Conservation (phyloP, 192 early-diverging fungal species). For the Coemansia sp. region DNA sequence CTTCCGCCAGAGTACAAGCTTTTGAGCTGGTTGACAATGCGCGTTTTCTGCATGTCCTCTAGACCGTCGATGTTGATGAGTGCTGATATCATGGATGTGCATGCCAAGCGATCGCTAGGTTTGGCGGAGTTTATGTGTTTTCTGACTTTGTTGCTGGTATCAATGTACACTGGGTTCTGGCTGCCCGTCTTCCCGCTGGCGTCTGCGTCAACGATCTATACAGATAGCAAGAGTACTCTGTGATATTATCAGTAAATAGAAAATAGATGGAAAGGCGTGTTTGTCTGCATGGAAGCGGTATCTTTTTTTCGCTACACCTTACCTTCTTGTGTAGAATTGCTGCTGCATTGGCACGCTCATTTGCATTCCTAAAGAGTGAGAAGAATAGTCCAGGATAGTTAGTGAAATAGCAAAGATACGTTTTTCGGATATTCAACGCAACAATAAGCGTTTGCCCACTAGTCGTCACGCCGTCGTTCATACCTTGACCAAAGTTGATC, state of each 20-base stretch:
- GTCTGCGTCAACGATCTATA: slow-evolving; percentile 25
- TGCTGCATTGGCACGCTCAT: slow-evolving; percentile 19
- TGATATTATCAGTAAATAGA: neutral
- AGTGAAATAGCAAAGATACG: neutral
- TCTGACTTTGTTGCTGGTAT: slow-evolving; percentile 12
- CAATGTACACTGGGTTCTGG: slow-evolving; percentile 24
- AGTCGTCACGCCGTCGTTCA: neutral
- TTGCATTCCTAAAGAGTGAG: slow-evolving; percentile 16
- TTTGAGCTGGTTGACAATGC: slow-evolving; percentile 23
- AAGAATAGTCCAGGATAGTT: neutral
- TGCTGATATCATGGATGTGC: slow-evolving; percentile 21
- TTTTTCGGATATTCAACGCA: neutral
- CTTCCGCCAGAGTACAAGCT: slow-evolving; percentile 8
- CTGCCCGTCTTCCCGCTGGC: slow-evolving; percentile 21
- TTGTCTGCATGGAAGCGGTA: neutral
- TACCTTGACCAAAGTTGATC: slow-evolving; percentile 15
- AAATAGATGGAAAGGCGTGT: neutral
- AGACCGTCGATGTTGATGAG: slow-evolving; percentile 18
- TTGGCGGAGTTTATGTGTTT: slow-evolving; percentile 11
- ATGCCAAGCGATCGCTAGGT: slow-evolving; percentile 21
- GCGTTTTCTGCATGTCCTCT: slow-evolving; percentile 29
- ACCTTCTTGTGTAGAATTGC: slow-evolving; percentile 22
- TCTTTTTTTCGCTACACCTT: neutral
- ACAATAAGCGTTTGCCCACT: neutral
- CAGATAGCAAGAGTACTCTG: neutral